A percentile compares a stretch with the other conserved stretches of the same genome.
Evolutionary conservation across 495 filamentous ascomycete genomes (phyloP).

Genomic region (Pseudomonodictys pantanalensis): DNA sequence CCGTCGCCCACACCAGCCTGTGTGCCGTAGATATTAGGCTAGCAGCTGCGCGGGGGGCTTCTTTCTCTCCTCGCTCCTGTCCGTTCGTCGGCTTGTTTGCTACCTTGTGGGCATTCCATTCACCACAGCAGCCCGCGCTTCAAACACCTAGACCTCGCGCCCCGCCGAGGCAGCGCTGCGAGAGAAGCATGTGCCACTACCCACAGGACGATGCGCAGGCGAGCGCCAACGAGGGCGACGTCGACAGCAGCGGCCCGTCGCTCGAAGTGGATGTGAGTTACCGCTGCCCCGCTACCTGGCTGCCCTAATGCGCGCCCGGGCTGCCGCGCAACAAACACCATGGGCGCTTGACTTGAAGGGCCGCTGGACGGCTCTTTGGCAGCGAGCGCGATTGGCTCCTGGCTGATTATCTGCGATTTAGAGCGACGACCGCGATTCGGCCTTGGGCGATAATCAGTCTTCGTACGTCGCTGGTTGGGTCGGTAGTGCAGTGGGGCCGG

Average conservation of each 20-base stretch:
- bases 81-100: too few species aligned
- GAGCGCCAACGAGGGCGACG: not conserved
- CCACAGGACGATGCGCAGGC: not conserved
- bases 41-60: too few species aligned
- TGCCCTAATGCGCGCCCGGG: not conserved
- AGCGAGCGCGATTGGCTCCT: not conserved
- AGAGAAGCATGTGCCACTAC: too few species aligned
- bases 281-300: not conserved
- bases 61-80: too few species aligned
- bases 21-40: too few species aligned
- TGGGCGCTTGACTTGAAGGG: not conserved
- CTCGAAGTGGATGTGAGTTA: conserved; percentile 26
- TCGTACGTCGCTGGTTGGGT: conserved; percentile 5
- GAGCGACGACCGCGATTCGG: conserved; percentile 31
- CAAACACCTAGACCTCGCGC: too few species aligned
- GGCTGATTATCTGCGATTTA: not conserved
- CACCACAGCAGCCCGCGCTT: too few species aligned
- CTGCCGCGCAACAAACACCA: not conserved
- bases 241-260: conserved; percentile 16
- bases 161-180: too few species aligned
- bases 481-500: not conserved
- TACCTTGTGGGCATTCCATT: too few species aligned
- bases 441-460: conserved; percentile 26
- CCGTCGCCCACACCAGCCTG: too few species aligned
- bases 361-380: conserved; percentile 18